phyloP scores from a whole-genome alignment of 768 basidiomycete species.

The Rhizopogon roseolus region DNA sequence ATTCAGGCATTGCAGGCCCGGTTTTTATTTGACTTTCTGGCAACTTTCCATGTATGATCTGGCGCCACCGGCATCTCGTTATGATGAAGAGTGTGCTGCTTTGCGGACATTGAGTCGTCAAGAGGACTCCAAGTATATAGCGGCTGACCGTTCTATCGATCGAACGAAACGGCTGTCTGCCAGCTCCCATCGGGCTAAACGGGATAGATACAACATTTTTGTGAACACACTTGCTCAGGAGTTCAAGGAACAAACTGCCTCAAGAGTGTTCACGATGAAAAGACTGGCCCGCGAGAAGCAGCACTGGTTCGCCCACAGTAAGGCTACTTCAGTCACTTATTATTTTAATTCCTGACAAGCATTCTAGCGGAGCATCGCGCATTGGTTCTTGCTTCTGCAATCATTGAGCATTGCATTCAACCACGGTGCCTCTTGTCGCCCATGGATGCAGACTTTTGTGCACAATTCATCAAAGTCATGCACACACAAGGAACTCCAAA shows the following conservation, averaged over 20 bases:
- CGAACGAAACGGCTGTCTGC: slow-evolving; percentile 55
- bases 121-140: slow-evolving; percentile 58
- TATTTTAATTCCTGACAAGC: not conserved
- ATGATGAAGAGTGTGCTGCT: slow-evolving; percentile 70
- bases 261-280: slow-evolving; percentile 70
- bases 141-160: slow-evolving; percentile 71
- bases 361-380: slow-evolving; percentile 31
- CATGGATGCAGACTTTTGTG: slow-evolving; percentile 94
- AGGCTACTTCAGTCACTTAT: slow-evolving; percentile 5
- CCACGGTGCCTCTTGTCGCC: slow-evolving; percentile 92
- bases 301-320: slow-evolving; percentile 77
- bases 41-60: slow-evolving; percentile 91
- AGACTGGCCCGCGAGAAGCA: slow-evolving; percentile 73
- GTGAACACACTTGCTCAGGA: slow-evolving; percentile 59
- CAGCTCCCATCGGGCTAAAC: slow-evolving; percentile 49
- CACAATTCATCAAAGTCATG: slow-evolving; percentile 83
- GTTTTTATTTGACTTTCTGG: slow-evolving; percentile 97
- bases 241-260: slow-evolving; percentile 70
- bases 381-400: slow-evolving; percentile 46
- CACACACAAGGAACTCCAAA: slow-evolving; percentile 87
- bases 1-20: slow-evolving; percentile 50
- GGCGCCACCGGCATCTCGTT: slow-evolving; percentile 67
- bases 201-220: slow-evolving; percentile 64
- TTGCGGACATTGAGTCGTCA: slow-evolving; percentile 59
- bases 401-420: slow-evolving; percentile 90